These are phyloP conservation scores for Saccharomycopsis fibuligera DNA, from an alignment of 805 yeast species.

Conservation along the genomic window DNA sequence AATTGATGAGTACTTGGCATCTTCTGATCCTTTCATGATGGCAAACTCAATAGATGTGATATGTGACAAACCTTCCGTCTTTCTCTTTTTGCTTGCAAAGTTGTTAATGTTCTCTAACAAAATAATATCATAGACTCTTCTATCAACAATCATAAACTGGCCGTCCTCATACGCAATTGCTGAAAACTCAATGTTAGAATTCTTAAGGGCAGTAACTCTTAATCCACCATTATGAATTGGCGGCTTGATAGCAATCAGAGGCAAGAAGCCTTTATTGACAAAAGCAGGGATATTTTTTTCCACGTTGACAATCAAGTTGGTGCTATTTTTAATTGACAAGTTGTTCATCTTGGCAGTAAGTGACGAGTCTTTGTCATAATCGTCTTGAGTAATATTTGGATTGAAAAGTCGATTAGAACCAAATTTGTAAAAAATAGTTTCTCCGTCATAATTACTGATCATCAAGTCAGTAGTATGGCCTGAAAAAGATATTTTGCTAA, in stretches of 20 bases:
- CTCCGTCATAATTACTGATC: slow-evolving; percentile 61
- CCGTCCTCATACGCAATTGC: slow-evolving; percentile 77
- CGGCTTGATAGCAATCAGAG: slow-evolving; percentile 41
- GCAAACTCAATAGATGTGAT: slow-evolving; percentile 68
- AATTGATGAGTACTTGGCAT: slow-evolving; percentile 59
- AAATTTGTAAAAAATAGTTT: slow-evolving; percentile 68
- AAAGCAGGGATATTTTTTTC: slow-evolving; percentile 35
- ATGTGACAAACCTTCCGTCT: slow-evolving; percentile 23
- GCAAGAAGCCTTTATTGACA: slow-evolving; percentile 56
- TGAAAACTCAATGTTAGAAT: slow-evolving; percentile 70
- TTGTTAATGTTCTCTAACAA: slow-evolving; percentile 32
- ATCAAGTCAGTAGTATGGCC: slow-evolving; percentile 72
- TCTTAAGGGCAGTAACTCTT: slow-evolving; percentile 51
- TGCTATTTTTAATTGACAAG: background rate
- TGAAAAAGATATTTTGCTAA: slow-evolving; percentile 63
- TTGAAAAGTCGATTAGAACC: slow-evolving; percentile 45
- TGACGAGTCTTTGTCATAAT: slow-evolving; percentile 14
- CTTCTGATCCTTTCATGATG: slow-evolving; percentile 60
- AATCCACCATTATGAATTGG: slow-evolving; percentile 28
- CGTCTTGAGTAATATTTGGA: slow-evolving; percentile 29
- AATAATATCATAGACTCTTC: slow-evolving; percentile 65
- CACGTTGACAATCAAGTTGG: slow-evolving; percentile 19
- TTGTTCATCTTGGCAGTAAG: background rate
- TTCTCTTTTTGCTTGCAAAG: slow-evolving; percentile 24
- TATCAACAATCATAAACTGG: slow-evolving; percentile 65